Evolutionary conservation across 2,329 filamentous ascomycete species (phyloP), one percentile per base, ranked within the genome.

Genomic region (Zasmidium citrigriseum): DNA sequence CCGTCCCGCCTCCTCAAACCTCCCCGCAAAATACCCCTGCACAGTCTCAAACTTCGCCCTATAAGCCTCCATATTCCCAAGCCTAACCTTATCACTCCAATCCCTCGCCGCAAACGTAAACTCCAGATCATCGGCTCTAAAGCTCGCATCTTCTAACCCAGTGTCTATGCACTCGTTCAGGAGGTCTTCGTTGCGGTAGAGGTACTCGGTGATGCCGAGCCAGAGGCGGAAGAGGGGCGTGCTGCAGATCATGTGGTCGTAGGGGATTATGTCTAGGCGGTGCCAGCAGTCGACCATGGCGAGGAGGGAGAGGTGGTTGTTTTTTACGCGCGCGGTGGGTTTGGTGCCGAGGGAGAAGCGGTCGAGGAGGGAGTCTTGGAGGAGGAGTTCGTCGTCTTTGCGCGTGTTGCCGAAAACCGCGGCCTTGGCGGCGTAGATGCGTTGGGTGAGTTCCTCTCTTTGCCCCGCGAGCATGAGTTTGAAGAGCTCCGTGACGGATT

Each of bases 201-300:
- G 82, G 73, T 96, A 93, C 77, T 99, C 95, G 1, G 93, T 93
- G n/a, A 97, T 96, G 57, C 95, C 95, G 29, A 99, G 84, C 86
- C 95, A 97, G 64, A 99, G 86, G 52, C 95, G 89, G 80, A 99
- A 99, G 48, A 98, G 85, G 50, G 95, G 95, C 41, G 95, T 99
- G 54, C 92, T 96, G 79, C 95, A 99, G 67, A 99, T 96, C 93
- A 99, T 99, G 80, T 99, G 96, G 76, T 99, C 93, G 75, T 99
- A 99, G 0, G 95, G 95, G 49, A 96, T 89, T 68, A 97, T 99
- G 29, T 87, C 89, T 47, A 98, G 83, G 66, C 91, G 90, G 72
- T 90, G 95, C 95, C 95, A 99, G 77, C 93, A 98, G 78, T 99
- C 95, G 46, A 98, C 96, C 86, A 99, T 99, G 48, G 93, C 95